Evolutionary conservation across 495 filamentous ascomycete genomes (phyloP), one percentile per base, ranked within the genome.

Genomic region (Xylaria venustula): DNA sequence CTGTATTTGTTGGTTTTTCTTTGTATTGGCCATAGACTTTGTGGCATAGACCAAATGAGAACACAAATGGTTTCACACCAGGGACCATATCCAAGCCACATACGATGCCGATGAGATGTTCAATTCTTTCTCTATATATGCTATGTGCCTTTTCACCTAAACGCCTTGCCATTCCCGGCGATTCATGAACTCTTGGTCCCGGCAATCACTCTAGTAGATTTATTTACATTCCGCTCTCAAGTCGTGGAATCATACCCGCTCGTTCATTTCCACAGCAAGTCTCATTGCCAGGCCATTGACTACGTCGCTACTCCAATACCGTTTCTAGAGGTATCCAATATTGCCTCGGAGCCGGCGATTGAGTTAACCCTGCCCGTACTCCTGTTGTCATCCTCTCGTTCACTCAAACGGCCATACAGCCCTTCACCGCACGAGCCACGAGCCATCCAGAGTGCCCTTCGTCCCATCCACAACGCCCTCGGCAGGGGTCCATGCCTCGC

Each of bases 401-500:
- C 14, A 3, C 37, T 8, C 37, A 40, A 40, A 40, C 7, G 15
- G 6, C 37, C 7, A 9, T 11, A 7, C 37, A 11, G 37, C 14
- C 3, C 7, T 15, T 48, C 47, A 63, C 60, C 72, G 58, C n/a
- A 79, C 67, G 45, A 79, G 71, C 77, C 78, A 79, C 22, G 58
- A 53, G 2, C 66, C 69, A 42, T 78, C 77, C 61, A 79, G 36
- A n/a, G 42, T 56, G 14, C 73, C 74, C 1, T 60, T 26, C 7
- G 44, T 34, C 45, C 60, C 61, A 30, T 22, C 60, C 1, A 58
- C 71, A n/a, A 60, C 63, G 22, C 64, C 68, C 69, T 73, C 48
- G 41, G 80, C 86, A 52, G 75, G 73, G 60, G 64, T 74, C 84
- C 94, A 98, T 22, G 73, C 84, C 32, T 80, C 75, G 58, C 94